A percentile compares a stretch with the other conserved stretches of the same genome.
These are phyloP conservation scores for Cutaneotrichosporon cyanovorans DNA, from an alignment of 1,284 basidiomycete genomes.

Conservation along the genomic window DNA sequence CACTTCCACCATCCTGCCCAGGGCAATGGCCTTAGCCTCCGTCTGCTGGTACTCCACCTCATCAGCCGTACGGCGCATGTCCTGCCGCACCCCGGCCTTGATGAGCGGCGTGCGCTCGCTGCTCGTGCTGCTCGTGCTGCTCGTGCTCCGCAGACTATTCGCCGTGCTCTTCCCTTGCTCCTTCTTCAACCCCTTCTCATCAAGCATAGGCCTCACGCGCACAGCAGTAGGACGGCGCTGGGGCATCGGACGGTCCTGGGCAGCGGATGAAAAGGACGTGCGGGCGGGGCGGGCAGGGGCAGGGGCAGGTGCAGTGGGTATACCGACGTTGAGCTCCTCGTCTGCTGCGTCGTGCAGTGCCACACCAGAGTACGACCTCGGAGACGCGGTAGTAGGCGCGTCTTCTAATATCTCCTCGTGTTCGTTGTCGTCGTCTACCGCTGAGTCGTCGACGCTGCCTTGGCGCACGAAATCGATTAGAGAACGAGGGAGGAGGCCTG, in stretches of 20 bases:
- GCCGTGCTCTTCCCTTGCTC: not conserved
- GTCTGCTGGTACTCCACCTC: slow-evolving; percentile 9
- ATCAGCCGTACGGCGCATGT: slow-evolving; percentile 25
- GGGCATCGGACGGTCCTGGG: slow-evolving; percentile 1
- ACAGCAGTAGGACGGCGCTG: slow-evolving; percentile 36
- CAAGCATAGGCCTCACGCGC: slow-evolving; percentile 16
- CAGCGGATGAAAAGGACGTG: not conserved
- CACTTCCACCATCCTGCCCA: slow-evolving; percentile 38
- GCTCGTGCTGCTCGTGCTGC: not conserved
- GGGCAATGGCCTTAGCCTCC: slow-evolving; percentile 5
- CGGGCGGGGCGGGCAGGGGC: not conserved
- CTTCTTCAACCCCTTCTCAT: not conserved
- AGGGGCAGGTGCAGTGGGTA: slow-evolving; percentile 1
- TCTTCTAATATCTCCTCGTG: not conserved
- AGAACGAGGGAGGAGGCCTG: slow-evolving; percentile 30
- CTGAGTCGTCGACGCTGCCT: not conserved
- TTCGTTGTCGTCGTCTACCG: not conserved
- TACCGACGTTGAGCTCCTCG: slow-evolving; percentile 12
- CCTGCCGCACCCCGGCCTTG: slow-evolving; percentile 38
- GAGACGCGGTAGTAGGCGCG: slow-evolving; percentile 3
- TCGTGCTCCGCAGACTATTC: not conserved
- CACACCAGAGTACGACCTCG: slow-evolving; percentile 2
- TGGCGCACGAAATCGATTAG: slow-evolving; percentile 21
- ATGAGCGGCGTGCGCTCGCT: slow-evolving; percentile 39
- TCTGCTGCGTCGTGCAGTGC: not conserved